A percentile compares a stretch with the other conserved stretches of the same genome.
Evolutionary conservation across 768 basidiomycete genomes (phyloP).

Genomic region (Suillus weaverae): DNA sequence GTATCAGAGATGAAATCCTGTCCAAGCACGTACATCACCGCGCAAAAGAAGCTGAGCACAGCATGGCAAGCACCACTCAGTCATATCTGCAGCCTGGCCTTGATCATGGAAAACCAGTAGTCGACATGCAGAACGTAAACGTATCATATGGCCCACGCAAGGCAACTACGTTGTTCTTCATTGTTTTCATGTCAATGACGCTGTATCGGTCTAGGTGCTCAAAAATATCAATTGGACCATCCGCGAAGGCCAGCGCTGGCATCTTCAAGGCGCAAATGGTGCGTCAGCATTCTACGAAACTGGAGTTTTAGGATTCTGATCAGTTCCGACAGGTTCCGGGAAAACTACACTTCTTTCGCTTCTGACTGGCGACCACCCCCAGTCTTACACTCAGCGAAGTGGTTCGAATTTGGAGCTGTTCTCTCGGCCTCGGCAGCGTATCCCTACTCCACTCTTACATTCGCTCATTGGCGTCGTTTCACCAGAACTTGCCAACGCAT

Average conservation of each 20-base stretch:
- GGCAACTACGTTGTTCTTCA: constrained; percentile 34
- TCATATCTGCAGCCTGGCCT: background rate
- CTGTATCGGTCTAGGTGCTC: constrained; percentile 53
- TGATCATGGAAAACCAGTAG: constrained; percentile 42
- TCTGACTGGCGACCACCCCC: constrained; percentile 92
- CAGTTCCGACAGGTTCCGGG: constrained; percentile 64
- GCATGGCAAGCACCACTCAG: background rate
- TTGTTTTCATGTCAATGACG: constrained; percentile 1
- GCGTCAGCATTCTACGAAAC: constrained; percentile 14
- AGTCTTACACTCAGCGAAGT: constrained; percentile 75
- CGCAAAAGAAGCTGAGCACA: background rate
- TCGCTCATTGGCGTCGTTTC: constrained; percentile 76
- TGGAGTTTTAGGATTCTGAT: background rate
- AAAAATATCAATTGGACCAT: constrained; percentile 82
- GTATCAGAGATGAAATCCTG: constrained; percentile 48
- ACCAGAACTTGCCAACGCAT: constrained; percentile 90
- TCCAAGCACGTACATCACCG: constrained; percentile 21
- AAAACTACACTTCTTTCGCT: constrained; percentile 93
- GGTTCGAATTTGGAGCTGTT: constrained; percentile 55
- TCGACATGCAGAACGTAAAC: constrained; percentile 63
- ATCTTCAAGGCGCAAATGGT: constrained; percentile 89
- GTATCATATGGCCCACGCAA: constrained; percentile 69
- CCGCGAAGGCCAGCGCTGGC: constrained; percentile 81
- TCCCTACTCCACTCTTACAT: constrained; percentile 68
- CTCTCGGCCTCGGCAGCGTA: constrained; percentile 56